Percentiles rank a stretch among this genome's conserved stretches.
phyloP scores from a whole-genome alignment of 2,329 filamentous ascomycete genomes.

The Chaetomium strumarium region DNA sequence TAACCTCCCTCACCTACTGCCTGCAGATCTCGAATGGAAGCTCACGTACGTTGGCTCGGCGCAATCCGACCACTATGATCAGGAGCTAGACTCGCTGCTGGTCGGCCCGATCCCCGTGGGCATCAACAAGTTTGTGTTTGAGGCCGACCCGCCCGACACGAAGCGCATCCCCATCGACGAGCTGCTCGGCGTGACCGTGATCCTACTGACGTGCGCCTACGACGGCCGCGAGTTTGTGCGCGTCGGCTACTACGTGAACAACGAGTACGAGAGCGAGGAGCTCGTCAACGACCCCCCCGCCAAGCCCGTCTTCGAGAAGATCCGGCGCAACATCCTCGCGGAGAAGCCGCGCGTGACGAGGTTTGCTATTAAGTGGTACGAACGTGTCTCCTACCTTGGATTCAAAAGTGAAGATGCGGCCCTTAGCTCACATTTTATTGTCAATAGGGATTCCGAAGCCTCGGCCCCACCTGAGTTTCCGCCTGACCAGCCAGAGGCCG shows the following conservation, averaged over 20 bases:
- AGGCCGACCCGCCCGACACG: slow-evolving; percentile 87
- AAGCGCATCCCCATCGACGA: slow-evolving; percentile 88
- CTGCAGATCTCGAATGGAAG: slow-evolving; percentile 94
- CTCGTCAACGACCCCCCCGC: slow-evolving; percentile 82
- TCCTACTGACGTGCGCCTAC: slow-evolving; percentile 93
- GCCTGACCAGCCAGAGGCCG: slow-evolving; percentile 94
- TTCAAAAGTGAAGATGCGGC: neutral
- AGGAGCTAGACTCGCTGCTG: slow-evolving; percentile 93
- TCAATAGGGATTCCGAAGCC: slow-evolving; percentile 85
- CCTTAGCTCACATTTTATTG: neutral
- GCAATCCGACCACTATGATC: slow-evolving; percentile 96
- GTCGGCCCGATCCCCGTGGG: slow-evolving; percentile 97
- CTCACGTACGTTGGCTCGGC: slow-evolving; percentile 97
- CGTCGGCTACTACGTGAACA: slow-evolving; percentile 99
- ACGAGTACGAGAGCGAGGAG: slow-evolving; percentile 93
- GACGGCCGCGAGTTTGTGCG: slow-evolving; percentile 95
- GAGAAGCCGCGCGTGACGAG: slow-evolving; percentile 97
- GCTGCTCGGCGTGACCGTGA: slow-evolving; percentile 93
- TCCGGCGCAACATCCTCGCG: slow-evolving; percentile 84
- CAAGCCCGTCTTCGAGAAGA: slow-evolving; percentile 88
- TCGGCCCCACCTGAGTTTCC: slow-evolving; percentile 94
- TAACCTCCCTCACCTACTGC: neutral
- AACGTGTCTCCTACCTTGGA: neutral
- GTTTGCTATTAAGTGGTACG: slow-evolving; percentile 97
- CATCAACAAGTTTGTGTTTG: slow-evolving; percentile 98